Conservation (phyloP, 805 yeast species). For the Blastobotrys chiropterorum region DNA sequence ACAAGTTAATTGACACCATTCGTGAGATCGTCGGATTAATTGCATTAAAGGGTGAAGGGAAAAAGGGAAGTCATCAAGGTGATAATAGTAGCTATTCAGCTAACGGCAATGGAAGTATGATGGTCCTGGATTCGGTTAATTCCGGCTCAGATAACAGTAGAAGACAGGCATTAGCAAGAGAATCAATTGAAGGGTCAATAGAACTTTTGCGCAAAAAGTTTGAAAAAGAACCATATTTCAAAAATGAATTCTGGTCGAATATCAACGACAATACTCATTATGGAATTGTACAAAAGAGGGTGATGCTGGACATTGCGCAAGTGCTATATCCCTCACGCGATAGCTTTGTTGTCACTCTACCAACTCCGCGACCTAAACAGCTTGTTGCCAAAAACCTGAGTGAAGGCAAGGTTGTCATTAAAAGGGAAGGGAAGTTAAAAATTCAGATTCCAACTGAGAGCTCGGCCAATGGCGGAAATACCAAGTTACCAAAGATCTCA, state of each 20-base stretch:
- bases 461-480: neutral
- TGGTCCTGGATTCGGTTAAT: conserved; percentile 49
- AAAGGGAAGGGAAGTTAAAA: conserved; percentile 19
- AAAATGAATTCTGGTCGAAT: conserved; percentile 58
- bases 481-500: neutral
- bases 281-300: conserved; percentile 53
- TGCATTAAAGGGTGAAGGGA: conserved; percentile 51
- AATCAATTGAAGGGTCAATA: conserved; percentile 58
- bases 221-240: conserved; percentile 46
- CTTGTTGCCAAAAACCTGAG: conserved; percentile 54
- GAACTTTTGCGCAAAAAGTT: conserved; percentile 57
- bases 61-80: neutral
- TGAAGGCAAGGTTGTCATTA: conserved; percentile 50
- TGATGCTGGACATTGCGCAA: conserved; percentile 57
- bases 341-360: conserved; percentile 53
- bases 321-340: conserved; percentile 60
- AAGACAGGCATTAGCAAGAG: conserved; percentile 58
- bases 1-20: conserved; percentile 43
- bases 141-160: conserved; percentile 31
- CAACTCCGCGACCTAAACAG: conserved; percentile 62
- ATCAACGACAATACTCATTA: conserved; percentile 52
- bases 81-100: conserved; percentile 12
- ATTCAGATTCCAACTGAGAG: neutral
- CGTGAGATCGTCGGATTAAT: conserved; percentile 53
- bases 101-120: conserved; percentile 35